These are phyloP conservation scores for Funneliformis mosseae DNA, from an alignment of 192 early-diverging fungal genomes.

Conservation along the genomic window DNA sequence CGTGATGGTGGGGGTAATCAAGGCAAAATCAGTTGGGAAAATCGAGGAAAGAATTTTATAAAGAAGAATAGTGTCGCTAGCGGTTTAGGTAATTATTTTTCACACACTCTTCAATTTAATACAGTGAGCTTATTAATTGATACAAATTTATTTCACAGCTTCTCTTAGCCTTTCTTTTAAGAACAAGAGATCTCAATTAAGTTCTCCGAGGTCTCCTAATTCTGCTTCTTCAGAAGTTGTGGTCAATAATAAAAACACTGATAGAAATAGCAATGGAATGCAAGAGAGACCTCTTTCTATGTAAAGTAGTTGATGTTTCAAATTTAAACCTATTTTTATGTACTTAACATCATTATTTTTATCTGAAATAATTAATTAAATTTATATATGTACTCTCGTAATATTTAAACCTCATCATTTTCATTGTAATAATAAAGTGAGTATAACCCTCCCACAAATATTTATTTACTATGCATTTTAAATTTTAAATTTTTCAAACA, in stretches of 20 bases:
- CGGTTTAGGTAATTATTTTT: constrained; percentile 18
- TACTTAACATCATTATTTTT: not conserved
- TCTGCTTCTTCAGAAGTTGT: not conserved
- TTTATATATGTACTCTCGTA: not conserved
- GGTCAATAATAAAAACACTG: not conserved
- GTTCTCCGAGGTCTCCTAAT: not conserved
- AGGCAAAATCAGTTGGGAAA: not conserved
- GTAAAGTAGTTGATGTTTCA: not conserved
- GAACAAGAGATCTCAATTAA: constrained; percentile 19
- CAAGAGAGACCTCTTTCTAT: constrained; percentile 15
- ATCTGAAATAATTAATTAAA: not conserved
- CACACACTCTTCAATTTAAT: constrained; percentile 1
- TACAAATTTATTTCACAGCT: not conserved
- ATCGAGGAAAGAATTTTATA: not conserved
- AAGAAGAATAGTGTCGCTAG: constrained; percentile 5
- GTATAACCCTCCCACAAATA: not conserved
- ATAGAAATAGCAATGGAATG: not conserved
- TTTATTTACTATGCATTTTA: not conserved
- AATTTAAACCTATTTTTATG: not conserved
- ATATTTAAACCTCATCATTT: not conserved
- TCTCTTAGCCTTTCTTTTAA: constrained; percentile 26
- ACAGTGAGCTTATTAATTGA: not conserved
- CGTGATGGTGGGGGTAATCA: constrained; percentile 36
- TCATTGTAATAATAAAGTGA: not conserved
- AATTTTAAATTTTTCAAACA: not conserved